phyloP scores from a whole-genome alignment of 2,329 filamentous ascomycete species.

The Cercospora brassicicola region DNA sequence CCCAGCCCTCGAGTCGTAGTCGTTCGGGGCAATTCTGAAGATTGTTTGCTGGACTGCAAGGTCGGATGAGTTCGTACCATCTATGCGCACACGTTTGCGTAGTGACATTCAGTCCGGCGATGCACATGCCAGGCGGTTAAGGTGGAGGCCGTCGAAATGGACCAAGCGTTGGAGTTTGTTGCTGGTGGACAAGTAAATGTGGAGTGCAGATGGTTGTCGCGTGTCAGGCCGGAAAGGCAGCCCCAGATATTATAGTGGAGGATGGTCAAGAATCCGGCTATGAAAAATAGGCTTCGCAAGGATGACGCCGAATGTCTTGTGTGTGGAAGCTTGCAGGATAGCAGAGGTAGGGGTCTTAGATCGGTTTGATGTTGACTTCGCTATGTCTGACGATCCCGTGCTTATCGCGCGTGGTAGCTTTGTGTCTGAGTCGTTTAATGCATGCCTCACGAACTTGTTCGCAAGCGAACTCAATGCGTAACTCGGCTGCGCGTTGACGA shows the following conservation, averaged over 20 bases:
- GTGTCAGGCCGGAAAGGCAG: background rate
- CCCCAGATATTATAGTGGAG: slow-evolving; percentile 11
- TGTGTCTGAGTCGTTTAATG: slow-evolving; percentile 2
- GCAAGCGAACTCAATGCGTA: slow-evolving; percentile 2
- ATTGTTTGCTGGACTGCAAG: slow-evolving; percentile 47
- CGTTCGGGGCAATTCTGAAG: slow-evolving; percentile 50
- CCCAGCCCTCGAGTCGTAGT: slow-evolving; percentile 52
- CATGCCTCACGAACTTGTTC: slow-evolving; percentile 8
- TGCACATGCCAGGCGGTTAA: slow-evolving; percentile 45
- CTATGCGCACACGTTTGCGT: slow-evolving; percentile 50
- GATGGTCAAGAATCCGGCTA: slow-evolving; percentile 9
- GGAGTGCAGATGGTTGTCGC: slow-evolving; percentile 3
- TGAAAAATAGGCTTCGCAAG: slow-evolving; percentile 8
- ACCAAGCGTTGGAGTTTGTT: background rate
- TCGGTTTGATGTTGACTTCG: background rate
- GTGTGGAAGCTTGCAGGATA: slow-evolving; percentile 7
- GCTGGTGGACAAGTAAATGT: slow-evolving; percentile 5
- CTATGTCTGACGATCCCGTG: slow-evolving; percentile 2
- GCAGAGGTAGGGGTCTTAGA: background rate
- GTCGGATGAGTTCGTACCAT: slow-evolving; percentile 51
- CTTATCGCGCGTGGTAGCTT: slow-evolving; percentile 3
- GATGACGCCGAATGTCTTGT: slow-evolving; percentile 16
- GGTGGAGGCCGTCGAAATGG: background rate
- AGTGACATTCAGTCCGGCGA: slow-evolving; percentile 53
- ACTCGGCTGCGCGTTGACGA: slow-evolving; percentile 1